Evolutionary conservation across 2,329 filamentous ascomycete species (phyloP).

Genomic region (Fusarium phyllophilum): DNA sequence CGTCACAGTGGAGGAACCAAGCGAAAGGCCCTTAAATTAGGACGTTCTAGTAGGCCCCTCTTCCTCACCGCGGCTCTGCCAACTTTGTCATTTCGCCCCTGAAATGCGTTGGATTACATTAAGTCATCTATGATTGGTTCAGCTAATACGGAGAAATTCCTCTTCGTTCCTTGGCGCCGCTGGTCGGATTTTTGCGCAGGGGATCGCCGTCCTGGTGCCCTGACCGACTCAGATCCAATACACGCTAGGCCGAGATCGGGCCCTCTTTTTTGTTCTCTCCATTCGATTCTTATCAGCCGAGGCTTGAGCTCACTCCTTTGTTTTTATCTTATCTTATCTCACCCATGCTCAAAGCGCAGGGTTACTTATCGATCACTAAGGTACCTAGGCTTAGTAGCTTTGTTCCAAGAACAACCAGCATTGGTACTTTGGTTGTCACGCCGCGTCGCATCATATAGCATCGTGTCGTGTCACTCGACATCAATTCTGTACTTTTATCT

Average conservation of each 20-base stretch:
- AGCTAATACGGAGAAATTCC: constrained; percentile 37
- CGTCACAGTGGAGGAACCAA: constrained; percentile 32
- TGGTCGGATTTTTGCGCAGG: constrained; percentile 37
- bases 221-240: constrained; percentile 41
- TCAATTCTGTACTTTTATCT: background rate
- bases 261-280: constrained; percentile 38
- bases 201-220: constrained; percentile 28
- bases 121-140: constrained; percentile 34
- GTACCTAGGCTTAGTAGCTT: background rate
- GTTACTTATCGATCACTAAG: background rate
- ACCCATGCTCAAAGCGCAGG: constrained; percentile 3
- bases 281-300: constrained; percentile 15
- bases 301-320: background rate
- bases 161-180: constrained; percentile 30
- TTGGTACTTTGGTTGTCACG: background rate
- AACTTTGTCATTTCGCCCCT: constrained; percentile 38
- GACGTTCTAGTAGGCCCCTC: constrained; percentile 33
- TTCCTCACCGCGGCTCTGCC: constrained; percentile 43
- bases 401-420: constrained; percentile 1
- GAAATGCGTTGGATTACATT: constrained; percentile 46
- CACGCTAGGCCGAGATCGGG: constrained; percentile 43
- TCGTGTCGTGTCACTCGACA: constrained; percentile 1
- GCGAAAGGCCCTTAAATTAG: constrained; percentile 26
- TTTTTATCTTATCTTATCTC: constrained; percentile 26
- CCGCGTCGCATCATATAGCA: background rate